Evolutionary conservation across 495 filamentous ascomycete species (phyloP).

Genomic region (Aspergillus hancockii): DNA sequence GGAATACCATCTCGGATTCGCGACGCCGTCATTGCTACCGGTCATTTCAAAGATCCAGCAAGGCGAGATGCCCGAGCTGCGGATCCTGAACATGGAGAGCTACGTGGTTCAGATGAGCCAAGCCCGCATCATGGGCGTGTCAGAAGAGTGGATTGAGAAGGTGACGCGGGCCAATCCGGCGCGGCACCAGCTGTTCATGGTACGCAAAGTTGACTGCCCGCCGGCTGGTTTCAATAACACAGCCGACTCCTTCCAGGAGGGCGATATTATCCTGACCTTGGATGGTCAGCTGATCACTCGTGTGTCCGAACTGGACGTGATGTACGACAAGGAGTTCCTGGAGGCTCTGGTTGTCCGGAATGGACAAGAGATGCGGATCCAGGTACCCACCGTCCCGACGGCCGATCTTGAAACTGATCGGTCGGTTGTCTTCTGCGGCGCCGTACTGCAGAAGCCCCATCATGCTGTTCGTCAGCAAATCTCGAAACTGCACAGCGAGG

Average conservation of each 20-base stretch:
- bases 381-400: constrained; percentile 83
- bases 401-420: constrained; percentile 90
- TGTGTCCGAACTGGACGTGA: constrained; percentile 89
- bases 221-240: constrained; percentile 45
- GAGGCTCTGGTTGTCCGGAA: constrained; percentile 87
- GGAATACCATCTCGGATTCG: constrained; percentile 94
- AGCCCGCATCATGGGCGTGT: constrained; percentile 96
- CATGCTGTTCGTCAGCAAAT: constrained; percentile 98
- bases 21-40: constrained; percentile 83
- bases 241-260: constrained; percentile 67
- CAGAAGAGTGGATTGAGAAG: constrained; percentile 90
- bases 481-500: constrained; percentile 89
- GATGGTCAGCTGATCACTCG: constrained; percentile 91
- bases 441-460: constrained; percentile 88
- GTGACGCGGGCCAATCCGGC: constrained; percentile 84
- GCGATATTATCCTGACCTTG: constrained; percentile 88
- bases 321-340: constrained; percentile 86
- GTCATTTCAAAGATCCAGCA: constrained; percentile 81
- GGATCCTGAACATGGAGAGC: constrained; percentile 91
- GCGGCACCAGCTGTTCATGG: constrained; percentile 96
- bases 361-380: constrained; percentile 73
- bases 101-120: constrained; percentile 96
- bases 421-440: constrained; percentile 92
- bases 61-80: constrained; percentile 73
- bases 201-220: constrained; percentile 84